Evolutionary conservation across 1,284 basidiomycete genomes (phyloP).

Genomic region (Phenoliferia sp.): DNA sequence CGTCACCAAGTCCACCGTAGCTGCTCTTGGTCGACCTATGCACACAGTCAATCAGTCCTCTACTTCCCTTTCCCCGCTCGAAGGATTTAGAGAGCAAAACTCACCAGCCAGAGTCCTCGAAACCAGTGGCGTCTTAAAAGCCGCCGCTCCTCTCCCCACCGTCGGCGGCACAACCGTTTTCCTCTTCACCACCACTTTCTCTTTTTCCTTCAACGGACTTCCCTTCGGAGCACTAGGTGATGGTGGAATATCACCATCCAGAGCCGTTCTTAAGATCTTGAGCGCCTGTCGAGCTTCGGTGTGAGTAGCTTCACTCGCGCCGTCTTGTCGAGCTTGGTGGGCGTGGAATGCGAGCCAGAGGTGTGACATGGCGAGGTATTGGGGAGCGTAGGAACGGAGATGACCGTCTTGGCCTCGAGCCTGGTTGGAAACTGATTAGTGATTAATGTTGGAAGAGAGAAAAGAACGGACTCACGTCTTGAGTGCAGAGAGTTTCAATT

Average conservation of each 20-base stretch:
- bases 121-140: slow-evolving; percentile 6
- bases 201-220: slow-evolving; percentile 5
- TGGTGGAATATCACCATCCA: slow-evolving; percentile 41
- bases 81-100: neutral
- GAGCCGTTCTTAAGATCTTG: slow-evolving; percentile 37
- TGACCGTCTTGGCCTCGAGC: slow-evolving; percentile 13
- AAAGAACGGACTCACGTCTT: neutral
- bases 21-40: neutral
- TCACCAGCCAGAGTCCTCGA: slow-evolving; percentile 3
- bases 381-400: slow-evolving; percentile 19
- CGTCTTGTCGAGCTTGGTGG: slow-evolving; percentile 11
- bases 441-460: neutral
- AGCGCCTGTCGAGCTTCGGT: slow-evolving; percentile 37
- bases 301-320: slow-evolving; percentile 7
- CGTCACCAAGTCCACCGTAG: slow-evolving; percentile 3
- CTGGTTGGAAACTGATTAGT: slow-evolving; percentile 7
- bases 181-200: neutral
- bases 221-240: slow-evolving; percentile 35
- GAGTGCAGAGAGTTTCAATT: slow-evolving; percentile 28
- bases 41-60: neutral
- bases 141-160: neutral
- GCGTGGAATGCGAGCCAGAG: slow-evolving; percentile 35
- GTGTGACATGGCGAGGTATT: slow-evolving; percentile 34
- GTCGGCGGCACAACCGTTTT: neutral
- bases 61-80: neutral